A percentile compares a stretch with the other conserved stretches of the same genome.
phyloP scores from a whole-genome alignment of 805 yeast species.

The Yarrowia sp. region DNA sequence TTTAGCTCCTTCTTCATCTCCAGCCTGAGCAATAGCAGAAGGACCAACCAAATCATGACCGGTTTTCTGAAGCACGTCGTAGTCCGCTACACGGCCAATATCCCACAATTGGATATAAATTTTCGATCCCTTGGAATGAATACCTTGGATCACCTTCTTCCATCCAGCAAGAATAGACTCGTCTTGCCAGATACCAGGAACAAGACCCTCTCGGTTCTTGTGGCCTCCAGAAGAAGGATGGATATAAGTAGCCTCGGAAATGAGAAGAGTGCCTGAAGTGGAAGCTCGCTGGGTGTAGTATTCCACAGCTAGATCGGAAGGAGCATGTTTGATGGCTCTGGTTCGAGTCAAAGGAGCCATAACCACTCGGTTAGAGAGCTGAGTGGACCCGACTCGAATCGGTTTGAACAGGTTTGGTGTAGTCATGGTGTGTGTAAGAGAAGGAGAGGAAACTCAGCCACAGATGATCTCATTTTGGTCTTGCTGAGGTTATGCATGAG shows the following conservation, averaged over 20 bases:
- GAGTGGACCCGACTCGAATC: constrained; percentile 40
- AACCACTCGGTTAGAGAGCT: constrained; percentile 44
- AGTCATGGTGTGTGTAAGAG: neutral
- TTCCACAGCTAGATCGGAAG: constrained; percentile 47
- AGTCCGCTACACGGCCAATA: constrained; percentile 43
- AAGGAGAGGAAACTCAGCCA: too few relatives aligned
- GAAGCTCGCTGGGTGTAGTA: constrained; percentile 59
- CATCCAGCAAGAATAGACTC: constrained; percentile 78
- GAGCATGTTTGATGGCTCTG: constrained; percentile 42
- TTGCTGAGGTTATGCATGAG: too few relatives aligned
- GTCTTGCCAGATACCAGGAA: constrained; percentile 57
- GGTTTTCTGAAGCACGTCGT: neutral
- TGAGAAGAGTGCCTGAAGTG: constrained; percentile 55
- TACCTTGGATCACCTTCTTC: constrained; percentile 48
- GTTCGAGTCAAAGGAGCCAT: constrained; percentile 53
- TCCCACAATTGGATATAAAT: constrained; percentile 46
- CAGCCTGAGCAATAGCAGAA: constrained; percentile 24
- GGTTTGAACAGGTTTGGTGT: constrained; percentile 37
- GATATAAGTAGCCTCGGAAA: constrained; percentile 55
- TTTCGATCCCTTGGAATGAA: constrained; percentile 45
- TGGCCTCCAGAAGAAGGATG: constrained; percentile 2
- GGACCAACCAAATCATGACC: constrained; percentile 3
- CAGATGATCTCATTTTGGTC: too few relatives aligned
- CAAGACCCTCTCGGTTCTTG: constrained; percentile 35
- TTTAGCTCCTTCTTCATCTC: constrained; percentile 22